Base-by-base conservation (phyloP, 2,329 filamentous ascomycete species). In the Cordyceps javanica region DNA sequence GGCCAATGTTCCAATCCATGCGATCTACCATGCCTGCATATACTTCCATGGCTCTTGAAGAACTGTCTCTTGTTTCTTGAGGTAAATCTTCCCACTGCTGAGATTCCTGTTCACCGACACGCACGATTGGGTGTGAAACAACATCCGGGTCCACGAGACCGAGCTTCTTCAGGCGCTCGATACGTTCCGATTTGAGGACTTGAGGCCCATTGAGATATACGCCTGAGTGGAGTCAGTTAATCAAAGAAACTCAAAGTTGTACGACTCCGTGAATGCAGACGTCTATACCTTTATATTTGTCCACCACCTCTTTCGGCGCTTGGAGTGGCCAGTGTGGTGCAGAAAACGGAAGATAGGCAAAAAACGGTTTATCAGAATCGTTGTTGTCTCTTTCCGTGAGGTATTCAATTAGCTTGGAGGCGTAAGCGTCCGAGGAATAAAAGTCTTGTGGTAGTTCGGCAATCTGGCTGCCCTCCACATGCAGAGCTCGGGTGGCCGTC, bases 311-410 rank as follows among this genome's bases (percentile, higher is more conserved):
- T 52, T 72, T 68, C 0, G 82, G 81, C 0, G 81, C 81, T 62
- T 86, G 83, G 7, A 86, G 69, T 2, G 83, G 83, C 83, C 83
- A 86, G 62, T 86, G 82, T 2, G 82, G 82, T 0, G 82, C 83
- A 0, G 82, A 82, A 66, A 85, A 86, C 1, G 82, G 81, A 2
- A 82, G 71, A 64, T 84, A 85, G 2, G 71, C 81, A 63, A 85
- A 86, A 70, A 86, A 85, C 0, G 82, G 78, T 49, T 67, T 61
- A 5, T 69, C 62, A 13, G 70, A 66, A 1, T 64, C 63, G 6
- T 58, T 68, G 59, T 63, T 69, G 60, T 65, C 75, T 69, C 80
- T 80, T 77, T 80, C 76, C 23, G 72, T 68, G 1, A 83, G 69
- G 53, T 82, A 82, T 16, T 74, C 62, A 10, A 82, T 63, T 72